Evolutionary conservation across 2,329 filamentous ascomycete species (phyloP).

Genomic region (Lecanicillium sp.): DNA sequence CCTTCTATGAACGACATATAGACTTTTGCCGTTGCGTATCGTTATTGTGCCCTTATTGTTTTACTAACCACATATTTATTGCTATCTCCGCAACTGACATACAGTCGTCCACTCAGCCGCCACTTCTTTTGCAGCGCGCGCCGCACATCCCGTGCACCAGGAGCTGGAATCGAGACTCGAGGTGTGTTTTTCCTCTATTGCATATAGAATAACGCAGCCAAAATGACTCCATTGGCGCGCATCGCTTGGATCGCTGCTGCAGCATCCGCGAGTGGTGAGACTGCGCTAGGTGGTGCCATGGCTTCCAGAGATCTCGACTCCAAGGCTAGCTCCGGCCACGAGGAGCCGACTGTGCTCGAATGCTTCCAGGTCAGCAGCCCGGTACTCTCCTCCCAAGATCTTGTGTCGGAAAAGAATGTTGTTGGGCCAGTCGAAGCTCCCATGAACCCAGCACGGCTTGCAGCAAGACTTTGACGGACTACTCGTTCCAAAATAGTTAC

Average conservation of each 20-base stretch:
- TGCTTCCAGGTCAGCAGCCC: conserved; percentile 67
- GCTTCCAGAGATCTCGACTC: not conserved
- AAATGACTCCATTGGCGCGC: not conserved
- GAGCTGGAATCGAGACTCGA: no score
- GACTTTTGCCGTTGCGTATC: no score
- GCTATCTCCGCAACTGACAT: no score
- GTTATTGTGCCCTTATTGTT: no score
- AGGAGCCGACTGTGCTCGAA: conserved; percentile 27
- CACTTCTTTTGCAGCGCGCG: no score
- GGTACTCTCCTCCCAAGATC: conserved; percentile 45
- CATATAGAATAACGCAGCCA: no score
- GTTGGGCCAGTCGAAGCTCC: conserved; percentile 6
- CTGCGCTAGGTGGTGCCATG: not conserved
- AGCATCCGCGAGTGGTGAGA: not conserved
- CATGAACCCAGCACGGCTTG: conserved; percentile 28
- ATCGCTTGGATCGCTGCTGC: not conserved
- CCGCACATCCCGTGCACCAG: no score
- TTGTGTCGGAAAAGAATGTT: conserved; percentile 15
- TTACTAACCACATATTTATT: no score
- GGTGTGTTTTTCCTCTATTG: no score
- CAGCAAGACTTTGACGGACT: conserved; percentile 57
- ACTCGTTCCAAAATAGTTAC: conserved; percentile 68
- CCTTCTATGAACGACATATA: no score
- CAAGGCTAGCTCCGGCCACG: not conserved
- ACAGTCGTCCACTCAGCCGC: no score